phyloP scores from a whole-genome alignment of 495 filamentous ascomycete species.

The Aspergillus biplanus region DNA sequence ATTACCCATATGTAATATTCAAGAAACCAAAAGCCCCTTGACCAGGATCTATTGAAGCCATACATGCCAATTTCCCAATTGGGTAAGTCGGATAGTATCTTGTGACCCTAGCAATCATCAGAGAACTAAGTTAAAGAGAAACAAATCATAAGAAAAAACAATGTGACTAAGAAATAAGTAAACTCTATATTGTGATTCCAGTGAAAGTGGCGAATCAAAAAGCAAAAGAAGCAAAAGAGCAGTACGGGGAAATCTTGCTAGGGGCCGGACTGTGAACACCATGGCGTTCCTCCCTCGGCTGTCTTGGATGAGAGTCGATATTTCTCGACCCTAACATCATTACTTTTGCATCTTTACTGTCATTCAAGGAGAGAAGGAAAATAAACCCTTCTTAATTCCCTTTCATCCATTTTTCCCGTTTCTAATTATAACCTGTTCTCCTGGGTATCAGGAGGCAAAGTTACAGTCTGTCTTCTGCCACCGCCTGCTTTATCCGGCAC shows the following conservation, averaged over 20 bases:
- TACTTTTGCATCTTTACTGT: too few relatives aligned
- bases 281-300: not conserved
- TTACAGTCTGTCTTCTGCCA: slow-evolving; percentile 33
- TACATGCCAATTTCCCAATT: not conserved
- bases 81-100: not conserved
- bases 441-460: slow-evolving; percentile 56
- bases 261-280: not conserved
- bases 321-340: too few relatives aligned
- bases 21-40: not conserved
- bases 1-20: not conserved
- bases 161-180: not conserved
- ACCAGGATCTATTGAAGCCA: not conserved
- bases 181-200: not conserved
- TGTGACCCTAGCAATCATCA: slow-evolving; percentile 3
- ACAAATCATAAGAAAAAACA: not conserved
- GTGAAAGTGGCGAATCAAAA: not conserved
- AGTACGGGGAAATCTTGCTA: not conserved
- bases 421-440: slow-evolving; percentile 34
- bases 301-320: too few relatives aligned
- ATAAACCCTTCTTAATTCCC: not conserved
- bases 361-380: not conserved
- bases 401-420: slow-evolving; percentile 5
- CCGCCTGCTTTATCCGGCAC: slow-evolving; percentile 44
- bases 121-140: not conserved
- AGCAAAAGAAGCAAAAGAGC: not conserved